Conservation (phyloP, 108 stramenopile species). For the Licmophora abbreviata region DNA sequence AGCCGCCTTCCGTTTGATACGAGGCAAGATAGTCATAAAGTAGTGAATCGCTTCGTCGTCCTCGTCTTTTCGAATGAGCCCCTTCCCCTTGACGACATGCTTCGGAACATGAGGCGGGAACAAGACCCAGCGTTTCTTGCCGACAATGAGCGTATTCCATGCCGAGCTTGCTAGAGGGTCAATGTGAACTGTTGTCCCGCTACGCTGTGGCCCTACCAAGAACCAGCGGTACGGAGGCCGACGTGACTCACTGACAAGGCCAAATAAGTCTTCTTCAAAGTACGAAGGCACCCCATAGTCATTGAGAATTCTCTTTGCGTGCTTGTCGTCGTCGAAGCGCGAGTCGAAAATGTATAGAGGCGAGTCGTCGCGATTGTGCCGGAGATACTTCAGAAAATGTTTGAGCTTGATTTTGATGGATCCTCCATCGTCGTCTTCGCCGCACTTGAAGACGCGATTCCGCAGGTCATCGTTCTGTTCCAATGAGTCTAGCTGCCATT, state of each 20-base stretch:
- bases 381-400: conserved; percentile 83
- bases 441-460: conserved; percentile 81
- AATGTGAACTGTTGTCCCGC: conserved; percentile 91
- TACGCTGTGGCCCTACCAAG: conserved; percentile 85
- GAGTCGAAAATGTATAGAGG: conserved; percentile 98
- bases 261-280: conserved; percentile 92
- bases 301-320: conserved; percentile 41
- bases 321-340: conserved; percentile 77
- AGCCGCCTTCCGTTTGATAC: conserved; percentile 75
- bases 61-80: conserved; percentile 61
- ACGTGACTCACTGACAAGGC: conserved; percentile 79
- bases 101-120: conserved; percentile 91
- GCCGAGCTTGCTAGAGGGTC: conserved; percentile 95
- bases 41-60: conserved; percentile 99
- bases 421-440: conserved; percentile 96
- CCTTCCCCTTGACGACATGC: conserved; percentile 79
- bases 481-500: conserved; percentile 53
- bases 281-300: conserved; percentile 84
- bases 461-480: conserved; percentile 30
- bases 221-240: conserved; percentile 99
- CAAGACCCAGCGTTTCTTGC: conserved; percentile 95
- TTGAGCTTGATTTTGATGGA: conserved; percentile 82
- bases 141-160: conserved; percentile 94
- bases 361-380: conserved; percentile 84
- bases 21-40: conserved; percentile 85